Percentiles rank a stretch among this genome's conserved stretches.
Evolutionary conservation across 2,329 filamentous ascomycete genomes (phyloP).

Genomic region (Botrytis byssoidea): DNA sequence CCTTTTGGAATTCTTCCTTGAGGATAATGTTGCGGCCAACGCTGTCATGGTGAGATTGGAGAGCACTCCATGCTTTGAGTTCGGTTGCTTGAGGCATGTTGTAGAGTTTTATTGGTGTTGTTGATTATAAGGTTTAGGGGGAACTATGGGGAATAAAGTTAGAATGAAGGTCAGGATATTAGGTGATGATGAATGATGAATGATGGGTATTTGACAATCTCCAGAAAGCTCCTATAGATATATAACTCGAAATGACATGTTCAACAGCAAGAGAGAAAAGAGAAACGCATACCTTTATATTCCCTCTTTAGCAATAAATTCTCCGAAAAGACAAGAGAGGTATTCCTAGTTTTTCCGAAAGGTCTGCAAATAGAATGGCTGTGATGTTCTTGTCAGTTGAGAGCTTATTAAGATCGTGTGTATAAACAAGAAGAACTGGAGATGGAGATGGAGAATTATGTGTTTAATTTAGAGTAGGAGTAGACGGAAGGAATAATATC

Average conservation of each 20-base stretch:
- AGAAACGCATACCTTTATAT: background rate
- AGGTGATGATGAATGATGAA: background rate
- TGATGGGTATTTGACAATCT: background rate
- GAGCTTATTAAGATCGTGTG: background rate
- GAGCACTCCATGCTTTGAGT: slow-evolving; percentile 82
- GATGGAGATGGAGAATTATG: background rate
- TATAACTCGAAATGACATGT: background rate
- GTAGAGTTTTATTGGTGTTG: background rate
- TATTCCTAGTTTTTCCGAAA: background rate
- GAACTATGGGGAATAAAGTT: background rate
- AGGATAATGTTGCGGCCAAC: slow-evolving; percentile 88
- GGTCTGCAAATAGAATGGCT: background rate
- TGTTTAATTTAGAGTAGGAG: background rate
- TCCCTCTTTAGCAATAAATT: background rate
- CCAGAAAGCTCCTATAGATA: background rate
- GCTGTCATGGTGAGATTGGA: slow-evolving; percentile 84
- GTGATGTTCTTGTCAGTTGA: background rate
- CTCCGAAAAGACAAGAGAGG: background rate
- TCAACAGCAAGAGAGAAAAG: background rate
- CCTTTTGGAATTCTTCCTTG: slow-evolving; percentile 87
- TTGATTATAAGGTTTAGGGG: background rate
- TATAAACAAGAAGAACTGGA: background rate
- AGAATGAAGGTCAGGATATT: background rate
- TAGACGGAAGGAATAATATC: background rate
- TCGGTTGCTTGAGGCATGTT: slow-evolving; percentile 80